Conservation (phyloP, 257 asterid species). For the Capsicum rhomboideum region DNA sequence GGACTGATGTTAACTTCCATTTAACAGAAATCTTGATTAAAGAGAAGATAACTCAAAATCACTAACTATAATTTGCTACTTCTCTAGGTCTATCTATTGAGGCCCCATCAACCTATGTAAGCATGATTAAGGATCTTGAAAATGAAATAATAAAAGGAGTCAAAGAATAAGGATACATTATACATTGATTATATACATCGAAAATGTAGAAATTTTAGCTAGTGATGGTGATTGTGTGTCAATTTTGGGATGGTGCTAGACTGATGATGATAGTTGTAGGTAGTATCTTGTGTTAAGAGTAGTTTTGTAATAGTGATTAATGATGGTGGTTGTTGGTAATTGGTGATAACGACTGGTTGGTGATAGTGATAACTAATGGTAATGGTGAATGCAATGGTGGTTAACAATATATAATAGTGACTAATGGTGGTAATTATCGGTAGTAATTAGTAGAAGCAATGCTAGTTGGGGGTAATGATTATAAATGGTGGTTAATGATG, state of each 20-base stretch:
- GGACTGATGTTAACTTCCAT: conserved; percentile 6
- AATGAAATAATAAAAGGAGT: not conserved
- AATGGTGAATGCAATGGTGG: too few species aligned
- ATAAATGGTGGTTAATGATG: not conserved
- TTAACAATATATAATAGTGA: too few species aligned
- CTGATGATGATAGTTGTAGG: too few species aligned
- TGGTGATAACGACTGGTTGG: too few species aligned
- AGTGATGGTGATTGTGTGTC: too few species aligned
- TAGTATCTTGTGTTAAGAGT: not conserved
- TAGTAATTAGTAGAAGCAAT: too few species aligned
- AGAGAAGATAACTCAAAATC: conserved; percentile 19
- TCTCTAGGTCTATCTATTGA: not conserved
- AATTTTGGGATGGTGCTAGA: too few species aligned
- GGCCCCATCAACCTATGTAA: conserved; percentile 15
- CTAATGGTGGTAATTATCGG: too few species aligned
- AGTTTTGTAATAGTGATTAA: not conserved
- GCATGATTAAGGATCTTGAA: conserved; percentile 8
- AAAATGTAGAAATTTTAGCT: too few species aligned
- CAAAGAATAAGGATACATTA: not conserved
- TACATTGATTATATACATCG: not conserved
- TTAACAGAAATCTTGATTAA: not conserved
- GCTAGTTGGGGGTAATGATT: not conserved
- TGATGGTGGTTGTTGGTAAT: not conserved
- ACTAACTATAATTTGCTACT: conserved; percentile 14
- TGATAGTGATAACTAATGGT: too few species aligned